Evolutionary conservation across 306 rosid species (phyloP).

Genomic region (Medicago ruthenica): DNA sequence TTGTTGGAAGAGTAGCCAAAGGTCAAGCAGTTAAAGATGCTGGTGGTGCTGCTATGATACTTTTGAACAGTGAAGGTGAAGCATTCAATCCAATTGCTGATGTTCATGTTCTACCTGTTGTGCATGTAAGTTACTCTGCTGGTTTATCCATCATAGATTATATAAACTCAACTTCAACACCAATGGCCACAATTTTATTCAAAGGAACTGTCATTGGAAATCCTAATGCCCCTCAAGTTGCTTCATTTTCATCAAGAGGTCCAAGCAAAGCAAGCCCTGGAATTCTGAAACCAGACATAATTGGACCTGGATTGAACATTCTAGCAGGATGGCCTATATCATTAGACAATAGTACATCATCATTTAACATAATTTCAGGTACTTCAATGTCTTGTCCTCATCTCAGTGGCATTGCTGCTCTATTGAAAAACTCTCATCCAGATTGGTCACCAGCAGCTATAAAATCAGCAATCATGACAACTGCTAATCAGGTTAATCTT

Average conservation of each 20-base stretch:
- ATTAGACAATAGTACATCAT: constrained; percentile 27
- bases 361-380: constrained; percentile 51
- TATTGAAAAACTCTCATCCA: constrained; percentile 64
- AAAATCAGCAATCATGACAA: constrained; percentile 64
- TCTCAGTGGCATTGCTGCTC: constrained; percentile 60
- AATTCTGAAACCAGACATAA: constrained; percentile 67
- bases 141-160: constrained; percentile 50
- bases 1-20: constrained; percentile 25
- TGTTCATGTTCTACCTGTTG: constrained; percentile 59
- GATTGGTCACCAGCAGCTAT: constrained; percentile 72
- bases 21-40: constrained; percentile 49
- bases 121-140: constrained; percentile 37
- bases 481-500: constrained; percentile 36
- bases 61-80: constrained; percentile 18
- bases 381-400: constrained; percentile 73
- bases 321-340: constrained; percentile 61
- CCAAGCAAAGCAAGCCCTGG: constrained; percentile 52
- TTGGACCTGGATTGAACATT: constrained; percentile 63
- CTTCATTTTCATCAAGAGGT: constrained; percentile 68
- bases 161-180: constrained; percentile 50
- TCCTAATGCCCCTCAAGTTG: constrained; percentile 42
- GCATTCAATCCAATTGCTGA: constrained; percentile 45
- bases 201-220: constrained; percentile 54
- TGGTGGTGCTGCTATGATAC: constrained; percentile 66
- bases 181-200: constrained; percentile 49